Conservation (phyloP, 78 protist species). For the Dictyostelium purpureum region DNA sequence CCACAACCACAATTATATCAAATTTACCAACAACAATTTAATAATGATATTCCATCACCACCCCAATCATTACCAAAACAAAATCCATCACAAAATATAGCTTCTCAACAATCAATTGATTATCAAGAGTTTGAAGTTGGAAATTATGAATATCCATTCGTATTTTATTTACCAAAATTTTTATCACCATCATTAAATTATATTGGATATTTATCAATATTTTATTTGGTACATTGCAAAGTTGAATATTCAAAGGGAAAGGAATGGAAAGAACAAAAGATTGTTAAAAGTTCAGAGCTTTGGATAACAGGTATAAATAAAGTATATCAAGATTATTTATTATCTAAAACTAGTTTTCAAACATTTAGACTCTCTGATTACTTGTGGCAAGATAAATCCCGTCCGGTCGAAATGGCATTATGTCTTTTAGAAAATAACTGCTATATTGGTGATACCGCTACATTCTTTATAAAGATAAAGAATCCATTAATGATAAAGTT, state of each 20-base stretch:
- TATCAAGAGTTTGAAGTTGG: slow-evolving; percentile 37
- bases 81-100: background rate
- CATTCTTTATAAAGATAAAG: slow-evolving; percentile 12
- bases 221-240: slow-evolving; percentile 49
- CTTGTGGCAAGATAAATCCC: slow-evolving; percentile 46
- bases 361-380: slow-evolving; percentile 6
- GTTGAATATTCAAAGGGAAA: slow-evolving; percentile 41
- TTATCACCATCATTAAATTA: slow-evolving; percentile 48
- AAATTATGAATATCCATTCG: slow-evolving; percentile 22
- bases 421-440: slow-evolving; percentile 30
- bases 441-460: slow-evolving; percentile 39
- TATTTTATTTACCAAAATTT: slow-evolving; percentile 27
- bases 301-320: slow-evolving; percentile 18
- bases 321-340: background rate
- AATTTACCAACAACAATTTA: background rate
- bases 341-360: background rate
- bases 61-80: background rate
- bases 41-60: background rate
- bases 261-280: slow-evolving; percentile 42
- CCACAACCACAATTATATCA: background rate
- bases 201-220: slow-evolving; percentile 54
- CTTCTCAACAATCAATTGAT: background rate
- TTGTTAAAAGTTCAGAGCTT: slow-evolving; percentile 26
- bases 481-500: slow-evolving; percentile 17
- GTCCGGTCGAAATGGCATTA: slow-evolving; percentile 67